Evolutionary conservation across 352 stramenopile genomes (phyloP).

Genomic region (Phytophthora idaei): DNA sequence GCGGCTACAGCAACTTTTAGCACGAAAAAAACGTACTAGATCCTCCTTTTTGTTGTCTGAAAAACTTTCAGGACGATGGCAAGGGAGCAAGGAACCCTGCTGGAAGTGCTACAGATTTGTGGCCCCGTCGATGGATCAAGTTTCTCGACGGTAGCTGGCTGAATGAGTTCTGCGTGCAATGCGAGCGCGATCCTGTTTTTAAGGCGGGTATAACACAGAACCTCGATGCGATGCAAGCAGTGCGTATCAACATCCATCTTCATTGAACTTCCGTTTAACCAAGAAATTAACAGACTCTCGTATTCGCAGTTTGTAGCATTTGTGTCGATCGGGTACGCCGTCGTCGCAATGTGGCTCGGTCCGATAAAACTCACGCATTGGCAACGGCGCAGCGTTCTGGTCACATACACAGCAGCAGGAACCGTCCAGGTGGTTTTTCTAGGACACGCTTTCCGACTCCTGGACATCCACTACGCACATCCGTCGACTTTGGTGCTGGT

Average conservation of each 20-base stretch:
- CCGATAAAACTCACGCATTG: conserved; percentile 56
- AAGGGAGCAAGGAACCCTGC: neutral
- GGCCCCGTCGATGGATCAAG: conserved; percentile 9
- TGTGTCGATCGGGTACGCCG: conserved; percentile 52
- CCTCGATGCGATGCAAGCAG: conserved; percentile 46
- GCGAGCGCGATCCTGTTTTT: conserved; percentile 36
- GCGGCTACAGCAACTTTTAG: no score
- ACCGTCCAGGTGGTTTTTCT: conserved; percentile 50
- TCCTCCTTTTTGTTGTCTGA: neutral
- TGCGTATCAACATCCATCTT: conserved; percentile 18
- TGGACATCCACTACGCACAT: conserved; percentile 41
- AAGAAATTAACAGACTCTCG: conserved; percentile 9
- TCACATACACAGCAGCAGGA: conserved; percentile 42
- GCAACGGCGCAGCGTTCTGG: conserved; percentile 48
- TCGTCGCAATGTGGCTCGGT: conserved; percentile 53
- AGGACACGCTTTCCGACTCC: conserved; percentile 25
- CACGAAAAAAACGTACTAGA: neutral
- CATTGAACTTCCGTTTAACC: neutral
- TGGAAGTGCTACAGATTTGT: neutral
- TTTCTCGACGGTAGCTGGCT: conserved; percentile 18
- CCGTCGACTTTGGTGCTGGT: conserved; percentile 38
- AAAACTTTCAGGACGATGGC: neutral
- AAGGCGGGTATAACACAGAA: conserved; percentile 32
- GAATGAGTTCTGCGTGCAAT: conserved; percentile 29
- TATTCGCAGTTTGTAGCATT: conserved; percentile 49